Base-by-base conservation (phyloP, 1,284 basidiomycete genomes). In the Trichosporon coremiiforme region DNA sequence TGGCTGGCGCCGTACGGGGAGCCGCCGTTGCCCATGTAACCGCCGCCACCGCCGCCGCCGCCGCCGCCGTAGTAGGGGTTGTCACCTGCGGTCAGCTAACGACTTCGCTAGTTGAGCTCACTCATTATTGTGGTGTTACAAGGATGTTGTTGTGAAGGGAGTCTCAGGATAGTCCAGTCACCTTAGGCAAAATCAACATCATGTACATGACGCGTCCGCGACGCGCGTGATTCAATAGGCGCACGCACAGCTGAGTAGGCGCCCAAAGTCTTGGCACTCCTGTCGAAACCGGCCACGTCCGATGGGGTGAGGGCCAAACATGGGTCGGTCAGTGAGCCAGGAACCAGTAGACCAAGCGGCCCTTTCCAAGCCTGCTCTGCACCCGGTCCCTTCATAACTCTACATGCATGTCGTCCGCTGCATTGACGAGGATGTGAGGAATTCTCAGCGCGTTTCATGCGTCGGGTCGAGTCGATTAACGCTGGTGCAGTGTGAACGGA, bases 51-150 rank as follows among this genome's bases (percentile, higher is more conserved):
- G 22, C 75, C 75, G 31, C 75, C 25, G 25, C 25, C 25, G 25
- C 25, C 77, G 45, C 73, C 78, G 64, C 75, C 75, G 73, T 82
- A 79, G 73, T 83, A 83, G 22, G 81, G 81, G 71, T 82, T 83
- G 68, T 77, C 79, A 75, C 76, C 77, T 80, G 64, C 5, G 0
- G 60, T 73, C 13, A 73, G 70, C 53, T 50, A 25, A 25, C 4
- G 15, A 6, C 2, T 3, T 7, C 8, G 0, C 10, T 9, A 13
- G 0, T 1, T 5, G 2, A 45, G 62, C 72, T n/a, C 22, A 73
- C 72, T 73, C 72, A 73, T 71, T 41, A 22, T 70, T 35, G 29
- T 53, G n/a, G 22, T 41, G 53, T 55, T 47, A 33, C 50, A 65
- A 36, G 17, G 35, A 66, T 22, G 65, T 25, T 20, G 57, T 63